These are phyloP conservation scores for Irpex sp. DNA, from an alignment of 1,284 basidiomycete species.

Conservation along the genomic window DNA sequence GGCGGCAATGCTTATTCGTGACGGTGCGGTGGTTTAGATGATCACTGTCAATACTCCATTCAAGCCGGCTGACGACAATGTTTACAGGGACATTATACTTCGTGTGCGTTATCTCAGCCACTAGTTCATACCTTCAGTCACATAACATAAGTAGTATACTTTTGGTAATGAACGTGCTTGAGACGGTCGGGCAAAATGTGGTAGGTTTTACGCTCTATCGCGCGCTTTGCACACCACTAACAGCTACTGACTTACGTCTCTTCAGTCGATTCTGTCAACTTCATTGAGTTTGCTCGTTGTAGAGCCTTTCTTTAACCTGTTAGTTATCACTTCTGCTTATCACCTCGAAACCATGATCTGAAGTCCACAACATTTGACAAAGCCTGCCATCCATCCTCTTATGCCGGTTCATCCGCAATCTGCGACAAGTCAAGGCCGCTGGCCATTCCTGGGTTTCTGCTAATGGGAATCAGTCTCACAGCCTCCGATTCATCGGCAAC, in stretches of 20 bases:
- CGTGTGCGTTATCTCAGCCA: not conserved
- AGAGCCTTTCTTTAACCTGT: not conserved
- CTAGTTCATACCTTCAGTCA: too few relatives aligned
- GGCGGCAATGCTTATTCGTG: too few relatives aligned
- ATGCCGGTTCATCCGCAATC: not conserved
- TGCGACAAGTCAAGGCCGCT: not conserved
- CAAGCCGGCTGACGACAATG: too few relatives aligned
- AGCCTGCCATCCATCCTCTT: not conserved
- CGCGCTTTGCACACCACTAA: too few relatives aligned
- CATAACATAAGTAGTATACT: not conserved
- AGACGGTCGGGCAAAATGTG: too few relatives aligned
- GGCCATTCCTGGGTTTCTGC: not conserved
- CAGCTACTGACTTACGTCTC: not conserved
- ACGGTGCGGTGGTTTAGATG: not conserved
- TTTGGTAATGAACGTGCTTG: too few relatives aligned
- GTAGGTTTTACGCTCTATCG: too few relatives aligned
- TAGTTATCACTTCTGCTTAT: not conserved
- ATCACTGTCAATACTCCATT: too few relatives aligned
- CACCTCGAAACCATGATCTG: too few relatives aligned
- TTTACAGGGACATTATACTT: not conserved
- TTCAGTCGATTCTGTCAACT: not conserved
- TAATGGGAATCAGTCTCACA: too few relatives aligned
- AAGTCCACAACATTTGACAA: too few relatives aligned
- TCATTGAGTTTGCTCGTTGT: not conserved
- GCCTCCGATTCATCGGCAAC: too few relatives aligned